Base-by-base conservation (phyloP, 192 early-diverging fungal genomes). In the Linnemannia zychae region DNA sequence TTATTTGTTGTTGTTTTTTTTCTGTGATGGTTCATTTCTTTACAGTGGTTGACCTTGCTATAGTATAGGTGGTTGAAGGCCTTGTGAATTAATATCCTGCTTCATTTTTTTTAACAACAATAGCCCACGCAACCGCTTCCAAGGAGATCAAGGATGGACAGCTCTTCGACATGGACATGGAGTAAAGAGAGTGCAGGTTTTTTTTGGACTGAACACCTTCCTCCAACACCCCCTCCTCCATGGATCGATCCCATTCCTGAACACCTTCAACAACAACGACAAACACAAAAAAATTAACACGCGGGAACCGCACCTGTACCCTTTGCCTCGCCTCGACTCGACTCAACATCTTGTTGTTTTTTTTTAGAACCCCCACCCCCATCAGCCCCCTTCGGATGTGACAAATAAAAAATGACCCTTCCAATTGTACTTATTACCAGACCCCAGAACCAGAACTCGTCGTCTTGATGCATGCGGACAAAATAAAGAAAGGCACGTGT, bases 121-220 rank as follows among this genome's bases (percentile, higher is more conserved):
- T 77, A 83, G 81, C 81, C 63, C 81, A 83, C 52, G 81, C 75
- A n/a, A 66, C 71, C 44, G 81, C 81, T 37, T 83, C 81, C 75
- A 83, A 83, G 71, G 75, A 77, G 28, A 83, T 83, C 75, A 83
- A 83, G 81, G 81, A 83, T 37, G 81, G 81, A n/a, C 75, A 77
- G 40, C 67, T 78, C 18, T 84, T 84, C 60, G 82, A 84, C 34
- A 84, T 84, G 82, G 82, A 84, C 50, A 84, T 84, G 82, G 82
- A 84, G 67, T 78, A 84, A 66, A 71, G 36, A 76, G 28, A 34
- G 18, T 44, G 20, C 33, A 22, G 40, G n/a, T n/a, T 44, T 44
- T 44, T 44, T 44, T 44, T 44, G 40, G 40, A 44, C 9, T 44
- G 40, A 44, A 44, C 9, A 6, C 40, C 9, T 44, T 44, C 40